phyloP scores from a whole-genome alignment of 2,329 filamentous ascomycete species.

The Byssothecium circinans region DNA sequence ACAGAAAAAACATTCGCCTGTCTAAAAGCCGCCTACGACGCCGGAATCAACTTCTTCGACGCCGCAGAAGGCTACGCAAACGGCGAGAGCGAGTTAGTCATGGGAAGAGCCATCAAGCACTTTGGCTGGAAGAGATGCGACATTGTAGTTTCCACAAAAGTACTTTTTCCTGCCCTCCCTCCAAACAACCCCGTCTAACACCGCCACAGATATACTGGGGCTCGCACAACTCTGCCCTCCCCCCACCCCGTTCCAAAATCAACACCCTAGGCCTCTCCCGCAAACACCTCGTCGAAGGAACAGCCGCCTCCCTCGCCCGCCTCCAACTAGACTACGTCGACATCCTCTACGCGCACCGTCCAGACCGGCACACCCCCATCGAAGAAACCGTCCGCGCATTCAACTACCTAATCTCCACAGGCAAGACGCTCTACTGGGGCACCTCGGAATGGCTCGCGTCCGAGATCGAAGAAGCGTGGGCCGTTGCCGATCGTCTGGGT shows the following conservation, averaged over 20 bases:
- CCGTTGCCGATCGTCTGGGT: conserved; percentile 62
- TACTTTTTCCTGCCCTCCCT: conserved; percentile 18
- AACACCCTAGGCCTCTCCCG: conserved; percentile 69
- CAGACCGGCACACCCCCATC: conserved; percentile 68
- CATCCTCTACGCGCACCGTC: conserved; percentile 68
- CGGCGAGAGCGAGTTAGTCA: conserved; percentile 57
- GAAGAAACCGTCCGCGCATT: conserved; percentile 71
- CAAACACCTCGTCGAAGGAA: conserved; percentile 71
- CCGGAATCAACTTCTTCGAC: conserved; percentile 64
- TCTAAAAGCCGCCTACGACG: conserved; percentile 58
- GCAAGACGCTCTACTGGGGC: conserved; percentile 69
- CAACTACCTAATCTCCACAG: conserved; percentile 68
- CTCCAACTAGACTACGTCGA: conserved; percentile 65
- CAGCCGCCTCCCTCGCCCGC: conserved; percentile 61
- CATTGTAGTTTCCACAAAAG: conserved; percentile 61
- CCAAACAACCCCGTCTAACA: not conserved
- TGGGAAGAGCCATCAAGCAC: conserved; percentile 60
- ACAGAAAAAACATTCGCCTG: conserved; percentile 58
- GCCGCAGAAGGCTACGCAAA: conserved; percentile 58
- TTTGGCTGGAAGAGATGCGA: conserved; percentile 61
- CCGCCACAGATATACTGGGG: conserved; percentile 66
- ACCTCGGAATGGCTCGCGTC: conserved; percentile 61
- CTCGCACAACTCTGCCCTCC: conserved; percentile 49
- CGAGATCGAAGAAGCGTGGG: conserved; percentile 62
- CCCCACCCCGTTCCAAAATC: conserved; percentile 56